Evolutionary conservation across 305 asterid genomes (phyloP), one percentile per base, ranked within the genome.

Genomic region (Withania somnifera): DNA sequence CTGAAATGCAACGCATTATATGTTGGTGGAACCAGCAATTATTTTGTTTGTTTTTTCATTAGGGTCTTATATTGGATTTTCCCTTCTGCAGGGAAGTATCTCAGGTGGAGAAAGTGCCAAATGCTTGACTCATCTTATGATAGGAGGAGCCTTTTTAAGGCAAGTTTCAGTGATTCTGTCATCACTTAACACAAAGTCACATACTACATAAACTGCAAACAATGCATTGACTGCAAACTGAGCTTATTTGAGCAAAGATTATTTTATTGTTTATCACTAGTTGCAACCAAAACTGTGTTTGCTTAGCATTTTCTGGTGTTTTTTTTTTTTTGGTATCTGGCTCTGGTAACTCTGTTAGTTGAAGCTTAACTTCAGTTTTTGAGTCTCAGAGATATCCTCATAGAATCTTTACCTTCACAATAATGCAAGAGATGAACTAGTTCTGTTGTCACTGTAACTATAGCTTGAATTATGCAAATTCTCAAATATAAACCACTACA

Each of bases 141-240:
- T 93, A 47, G 95, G 97, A 78, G 98, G 98, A 64, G 84, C 95
- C n/a, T 93, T 97, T 88, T 88, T 97, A 87, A 93, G 99, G 99
- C 92, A 82, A 82, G 90, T 84, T 79, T 77, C 42, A 32, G 71
- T 6, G 45, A 75, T 77, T 60, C 34, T 76, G 45, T 50, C 38
- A 50, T 75, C 80, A 9, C 69, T 28, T 73, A 51, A 11, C 28
- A 75, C 45, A 75, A 26, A 50, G 24, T 47, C 45, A 32, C 61
- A 47, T 26, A 28, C 80, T 75, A 75, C 26, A 51, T 19, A 9
- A 50, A 4, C 22, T 17, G 17, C 61, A 75, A 50, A 50, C 38
- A 75, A 75, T 15, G 19, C 61, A 73, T 83, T 56, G 66, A 69
- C 80, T 60, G 30, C 57, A 20, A 57, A 10, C 11, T 71, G 56